Base-by-base conservation (phyloP, 2,329 filamentous ascomycete genomes). In the Trichoderma harzianum region DNA sequence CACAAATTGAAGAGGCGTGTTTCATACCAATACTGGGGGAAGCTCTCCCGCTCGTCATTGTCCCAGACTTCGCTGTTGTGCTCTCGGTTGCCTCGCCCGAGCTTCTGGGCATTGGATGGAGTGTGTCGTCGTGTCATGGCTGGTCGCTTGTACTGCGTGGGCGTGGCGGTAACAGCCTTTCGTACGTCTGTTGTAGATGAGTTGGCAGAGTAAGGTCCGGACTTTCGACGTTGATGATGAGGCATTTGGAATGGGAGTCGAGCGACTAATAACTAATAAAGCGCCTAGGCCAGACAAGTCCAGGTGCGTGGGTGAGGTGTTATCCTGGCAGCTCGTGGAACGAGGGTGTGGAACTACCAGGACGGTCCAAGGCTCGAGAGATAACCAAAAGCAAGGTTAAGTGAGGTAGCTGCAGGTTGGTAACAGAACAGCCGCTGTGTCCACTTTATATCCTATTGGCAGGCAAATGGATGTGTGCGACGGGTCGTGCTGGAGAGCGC, bases 21-120 rank as follows among this genome's bases (percentile, higher is more conserved):
- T 65, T 11, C 88, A 72, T 85, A 91, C 89, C 89, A 91, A 77
- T 85, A 91, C 78, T 90, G 88, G 26, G 89, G 89, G 74, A 91
- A 91, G 79, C 86, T 89, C 77, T 91, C 89, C 70, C 87, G 83
- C 76, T 89, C 88, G 69, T 90, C 86, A 68, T 88, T 85, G 68
- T 87, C 85, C 78, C 83, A 87, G 78, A 83, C 84, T 6, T 69
- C 66, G 43, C 87, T 85, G 72, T 88, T 86, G 30, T 85, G 82
- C 62, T 88, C 85, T 69, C 84, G 84, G 12, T 85, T 82, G 73
- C 82, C 85, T 76, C 85, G 87, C 69, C 86, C 84, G 72, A 86
- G 80, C 79, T 87, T 89, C 72, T 84, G 84, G 53, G 80, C 76
- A 36, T 75, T 77, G 34, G 76, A 74, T 32, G 82, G 81, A 68